Base-by-base conservation (phyloP, 257 asterid genomes). In the Cynanchum wilfordii region DNA sequence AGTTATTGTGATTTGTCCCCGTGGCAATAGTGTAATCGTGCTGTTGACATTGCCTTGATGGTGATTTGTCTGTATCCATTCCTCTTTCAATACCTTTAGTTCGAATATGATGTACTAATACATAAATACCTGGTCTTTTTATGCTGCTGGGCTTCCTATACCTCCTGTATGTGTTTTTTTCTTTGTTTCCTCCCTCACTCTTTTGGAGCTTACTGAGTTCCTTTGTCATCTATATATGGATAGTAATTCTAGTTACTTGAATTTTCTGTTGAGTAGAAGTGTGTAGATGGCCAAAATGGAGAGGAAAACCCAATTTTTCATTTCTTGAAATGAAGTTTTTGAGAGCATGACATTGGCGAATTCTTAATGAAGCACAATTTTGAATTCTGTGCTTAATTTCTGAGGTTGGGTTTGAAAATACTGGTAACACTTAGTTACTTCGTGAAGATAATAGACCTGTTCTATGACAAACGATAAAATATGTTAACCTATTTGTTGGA, bases 31-130 rank as follows among this genome's bases (percentile, higher is more conserved):
- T 75, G 67, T 75, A 38, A 73, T 73, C 70, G 64, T 74, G 68
- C 77, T 52, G 68, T 71, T 75, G 73, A 70, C 76, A 68, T 49
- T 80, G 63, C 66, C 45, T 63, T 51, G 47, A 76, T 76, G 66
- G 13, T 22, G 71, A 60, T 69, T 70, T 74, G 62, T 52, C 50
- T 5, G 4, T 70, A 5, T 45, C 33, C 30, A 38, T 44, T 16
- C 60, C 44, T 24, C 44, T 51, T 63, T 30, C 40, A 55, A 45
- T 67, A 42, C 62, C 27, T 29, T 25, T 24, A 9, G 54, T n/a
- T 75, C 62, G 58, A 57, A 33, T 8, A 57, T 57, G 22, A 64
- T 42, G 42, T 57, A 5, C 10, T 54, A 19, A n/a, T 51, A 11
- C 45, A 55, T 10, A 33, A 33, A 27, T 27, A 44, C 19, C 16